These are phyloP conservation scores for Yamadazyma conglobata DNA, from an alignment of 1,139 yeast genomes.

Conservation along the genomic window DNA sequence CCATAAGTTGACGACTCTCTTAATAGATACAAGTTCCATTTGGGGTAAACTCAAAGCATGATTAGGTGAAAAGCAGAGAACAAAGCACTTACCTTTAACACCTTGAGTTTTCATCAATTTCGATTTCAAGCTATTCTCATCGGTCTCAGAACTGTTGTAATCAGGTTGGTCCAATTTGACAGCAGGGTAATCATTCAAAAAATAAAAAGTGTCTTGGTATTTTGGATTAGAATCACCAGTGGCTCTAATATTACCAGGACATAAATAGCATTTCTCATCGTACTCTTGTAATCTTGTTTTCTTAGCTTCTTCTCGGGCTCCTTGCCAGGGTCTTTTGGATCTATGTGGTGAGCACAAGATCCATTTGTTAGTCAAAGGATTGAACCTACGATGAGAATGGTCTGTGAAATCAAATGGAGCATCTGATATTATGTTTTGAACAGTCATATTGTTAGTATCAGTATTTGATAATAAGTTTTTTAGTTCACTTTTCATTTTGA, in stretches of 20 bases:
- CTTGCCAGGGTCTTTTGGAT: slow-evolving; percentile 80
- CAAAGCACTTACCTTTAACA: slow-evolving; percentile 67
- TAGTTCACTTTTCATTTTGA: slow-evolving; percentile 16
- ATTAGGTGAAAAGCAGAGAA: slow-evolving; percentile 71
- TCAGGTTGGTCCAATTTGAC: slow-evolving; percentile 59
- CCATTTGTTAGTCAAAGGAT: slow-evolving; percentile 62
- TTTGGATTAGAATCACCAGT: slow-evolving; percentile 62
- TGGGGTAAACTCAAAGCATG: slow-evolving; percentile 66
- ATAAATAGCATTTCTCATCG: slow-evolving; percentile 67
- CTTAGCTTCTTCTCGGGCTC: slow-evolving; percentile 57
- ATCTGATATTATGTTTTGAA: slow-evolving; percentile 1
- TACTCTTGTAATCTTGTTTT: slow-evolving; percentile 47
- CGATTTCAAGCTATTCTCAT: slow-evolving; percentile 26
- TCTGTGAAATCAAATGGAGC: slow-evolving; percentile 45
- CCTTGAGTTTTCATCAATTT: slow-evolving; percentile 55
- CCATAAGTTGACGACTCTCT: slow-evolving; percentile 58
- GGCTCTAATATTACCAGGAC: slow-evolving; percentile 71
- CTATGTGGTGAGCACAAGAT: slow-evolving; percentile 76
- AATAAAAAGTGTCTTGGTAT: slow-evolving; percentile 56
- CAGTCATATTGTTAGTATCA: slow-evolving; percentile 7
- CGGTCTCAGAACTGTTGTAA: slow-evolving; percentile 20
- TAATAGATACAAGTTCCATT: slow-evolving; percentile 46
- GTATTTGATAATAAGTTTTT: slow-evolving; percentile 12
- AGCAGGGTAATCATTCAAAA: slow-evolving; percentile 70
- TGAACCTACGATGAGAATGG: slow-evolving; percentile 65